Base-by-base conservation (phyloP, 805 yeast genomes). In the Vanderwaltozyma yarrowii region DNA sequence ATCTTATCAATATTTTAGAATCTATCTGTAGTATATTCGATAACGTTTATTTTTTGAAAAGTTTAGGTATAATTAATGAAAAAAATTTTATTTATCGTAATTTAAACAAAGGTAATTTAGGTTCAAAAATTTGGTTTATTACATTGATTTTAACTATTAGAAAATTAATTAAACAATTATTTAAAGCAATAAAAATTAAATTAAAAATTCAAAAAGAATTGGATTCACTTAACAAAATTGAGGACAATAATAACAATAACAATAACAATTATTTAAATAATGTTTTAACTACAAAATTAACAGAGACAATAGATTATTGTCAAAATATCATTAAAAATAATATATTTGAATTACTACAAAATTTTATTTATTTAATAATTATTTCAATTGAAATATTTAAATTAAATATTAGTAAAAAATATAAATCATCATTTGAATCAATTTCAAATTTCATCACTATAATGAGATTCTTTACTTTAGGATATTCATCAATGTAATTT, bases 81-180 rank as follows among this genome's bases (percentile, higher is more conserved):
- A 16, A 38, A 3, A 57, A 52, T 36, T 33, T 45, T 21, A 24
- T 57, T 2, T 56, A 52, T 36, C 39, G 43, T 29, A 46, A 45
- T 16, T 35, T 57, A 11, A 53, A 54, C 35, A 51, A 50, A 29
- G 50, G 57, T 13, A 48, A 49, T 17, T 31, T 51, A 33, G 58
- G 58, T 13, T 51, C 57, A 3, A 56, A 50, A 30, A 21, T 56
- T 11, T 57, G 62, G 62, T 44, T 56, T 12, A 36, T 50, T 2
- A 49, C 60, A 2, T 37, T 53, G n/a, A 3, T 55, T 2, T 43
- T 57, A 15, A 44, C 57, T 2, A 36, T 45, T 2, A 39, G 59
- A 33, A 52, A 43, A 36, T 37, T 44, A 16, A 11, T 47, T 4
- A 39, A 45, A 13, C 38, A 42, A 20, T 18, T 53, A 14, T 10